phyloP scores from a whole-genome alignment of 345 rosid genomes.

The Raphanus raphanistrum region DNA sequence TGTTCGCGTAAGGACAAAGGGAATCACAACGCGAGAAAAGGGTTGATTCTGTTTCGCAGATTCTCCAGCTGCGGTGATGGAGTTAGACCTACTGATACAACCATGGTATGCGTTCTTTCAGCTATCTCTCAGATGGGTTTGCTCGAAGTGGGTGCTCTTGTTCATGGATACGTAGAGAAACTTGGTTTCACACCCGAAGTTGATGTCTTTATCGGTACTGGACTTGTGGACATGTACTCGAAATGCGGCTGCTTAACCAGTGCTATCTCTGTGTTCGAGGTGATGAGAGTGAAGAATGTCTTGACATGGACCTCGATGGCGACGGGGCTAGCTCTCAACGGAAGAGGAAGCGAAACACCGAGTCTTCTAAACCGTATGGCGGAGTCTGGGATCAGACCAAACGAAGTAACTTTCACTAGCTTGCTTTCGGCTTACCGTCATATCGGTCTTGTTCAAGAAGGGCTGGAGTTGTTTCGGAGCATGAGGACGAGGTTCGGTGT shows the following conservation, averaged over 20 bases:
- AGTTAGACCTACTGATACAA: constrained; percentile 54
- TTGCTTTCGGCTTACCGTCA: constrained; percentile 63
- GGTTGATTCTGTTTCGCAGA: constrained; percentile 46
- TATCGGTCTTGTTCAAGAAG: constrained; percentile 53
- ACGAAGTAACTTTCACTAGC: constrained; percentile 61
- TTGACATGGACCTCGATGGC: constrained; percentile 70
- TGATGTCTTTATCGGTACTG: constrained; percentile 62
- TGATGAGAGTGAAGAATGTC: constrained; percentile 53
- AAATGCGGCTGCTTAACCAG: constrained; percentile 56
- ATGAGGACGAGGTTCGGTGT: constrained; percentile 44
- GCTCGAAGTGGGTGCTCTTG: constrained; percentile 47
- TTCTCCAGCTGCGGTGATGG: constrained; percentile 32
- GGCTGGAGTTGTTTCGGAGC: constrained; percentile 49
- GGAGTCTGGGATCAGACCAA: constrained; percentile 46
- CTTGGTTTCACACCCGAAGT: constrained; percentile 43
- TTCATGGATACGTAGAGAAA: constrained; percentile 64
- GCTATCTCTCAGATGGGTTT: constrained; percentile 54
- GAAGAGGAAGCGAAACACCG: constrained; percentile 52
- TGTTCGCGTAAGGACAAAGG: constrained; percentile 49
- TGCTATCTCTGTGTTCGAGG: constrained; percentile 41
- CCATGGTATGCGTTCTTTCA: constrained; percentile 64
- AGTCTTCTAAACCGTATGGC: constrained; percentile 48
- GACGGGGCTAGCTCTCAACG: constrained; percentile 61
- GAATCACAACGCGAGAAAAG: constrained; percentile 42
- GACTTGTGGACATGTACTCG: constrained; percentile 63